Evolutionary conservation across 345 rosid genomes (phyloP), one percentile per base, ranked within the genome.

Genomic region (Capsella bursapastoris): DNA sequence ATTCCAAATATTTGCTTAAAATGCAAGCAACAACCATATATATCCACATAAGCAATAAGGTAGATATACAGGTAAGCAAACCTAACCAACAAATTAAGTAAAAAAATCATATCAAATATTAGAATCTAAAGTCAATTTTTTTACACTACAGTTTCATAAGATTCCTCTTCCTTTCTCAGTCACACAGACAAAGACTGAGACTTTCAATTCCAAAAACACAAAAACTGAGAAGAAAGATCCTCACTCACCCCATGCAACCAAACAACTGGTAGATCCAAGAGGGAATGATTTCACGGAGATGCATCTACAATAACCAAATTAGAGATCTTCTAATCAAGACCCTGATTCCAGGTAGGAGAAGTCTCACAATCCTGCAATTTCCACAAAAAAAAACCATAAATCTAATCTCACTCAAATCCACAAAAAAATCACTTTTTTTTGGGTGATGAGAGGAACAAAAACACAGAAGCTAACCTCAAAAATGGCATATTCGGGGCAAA

Each of bases 201-300:
- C 9, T 45, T 56, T 59, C 12, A 58, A 68, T 11, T 65, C 7
- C 10, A 44, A 15, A 9, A 61, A n/a, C 0, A n/a, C 0, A n/a
- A 9, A 16, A 40, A 55, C 8, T 58, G 37, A 57, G 57, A 76
- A 74, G 72, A 71, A 31, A 68, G 71, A 66, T 68, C 71, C 60
- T 66, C 47, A 81, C 88, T 83, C 65, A 90, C 91, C 88, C 86
- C 92, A 85, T 86, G 83, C 87, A 86, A 48, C 84, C 83, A 68
- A 87, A 32, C 32, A 85, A 76, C 40, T 72, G 79, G 77, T 52
- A 76, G 85, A 88, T 82, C 91, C 88, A 88, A 73, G 79, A 49
- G 50, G 86, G 89, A 32, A 82, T 61, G 28, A 38, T 71, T 66
- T 82, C 76, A 79, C 76, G 78, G 74, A 78, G 57, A 71, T 76